These are phyloP conservation scores for Pedinophyceae sp. DNA, from an alignment of 139 green algal genomes.

Conservation along the genomic window DNA sequence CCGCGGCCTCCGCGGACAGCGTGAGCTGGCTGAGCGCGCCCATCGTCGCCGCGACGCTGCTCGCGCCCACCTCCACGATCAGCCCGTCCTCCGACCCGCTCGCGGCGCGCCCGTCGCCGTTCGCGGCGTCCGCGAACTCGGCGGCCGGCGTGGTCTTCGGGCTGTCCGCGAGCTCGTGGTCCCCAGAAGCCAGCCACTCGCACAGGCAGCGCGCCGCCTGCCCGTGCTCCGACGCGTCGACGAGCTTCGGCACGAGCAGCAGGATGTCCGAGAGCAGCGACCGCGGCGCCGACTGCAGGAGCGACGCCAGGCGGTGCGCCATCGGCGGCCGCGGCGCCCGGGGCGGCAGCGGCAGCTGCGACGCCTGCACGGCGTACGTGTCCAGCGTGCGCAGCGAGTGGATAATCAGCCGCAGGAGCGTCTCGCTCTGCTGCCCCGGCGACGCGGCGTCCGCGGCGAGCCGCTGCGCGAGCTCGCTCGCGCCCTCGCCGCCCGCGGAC, in stretches of 20 bases:
- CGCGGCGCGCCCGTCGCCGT: background rate
- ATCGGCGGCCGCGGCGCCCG: constrained; percentile 15
- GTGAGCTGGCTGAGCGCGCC: background rate
- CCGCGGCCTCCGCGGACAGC: constrained; percentile 12
- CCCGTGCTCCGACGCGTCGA: constrained; percentile 13
- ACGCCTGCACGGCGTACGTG: background rate
- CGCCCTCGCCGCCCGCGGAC: background rate
- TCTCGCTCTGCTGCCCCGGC: background rate
- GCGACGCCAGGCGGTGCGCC: constrained; percentile 7
- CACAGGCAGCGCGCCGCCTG: background rate
- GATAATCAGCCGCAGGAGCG: background rate
- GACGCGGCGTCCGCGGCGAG: background rate
- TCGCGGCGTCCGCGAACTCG: background rate
- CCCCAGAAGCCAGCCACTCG: background rate
- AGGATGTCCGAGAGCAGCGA: constrained; percentile 25
- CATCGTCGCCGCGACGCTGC: background rate
- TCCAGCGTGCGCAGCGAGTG: background rate
- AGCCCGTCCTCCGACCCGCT: background rate
- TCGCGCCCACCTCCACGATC: background rate
- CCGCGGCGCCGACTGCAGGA: constrained; percentile 21
- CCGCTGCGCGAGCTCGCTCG: background rate
- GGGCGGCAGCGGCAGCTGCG: background rate
- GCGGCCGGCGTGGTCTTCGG: too few species aligned
- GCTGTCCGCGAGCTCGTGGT: too few species aligned
- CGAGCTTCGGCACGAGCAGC: constrained; percentile 25